Evolutionary conservation across 2,329 filamentous ascomycete species (phyloP).

Genomic region (Colletotrichum filicis): DNA sequence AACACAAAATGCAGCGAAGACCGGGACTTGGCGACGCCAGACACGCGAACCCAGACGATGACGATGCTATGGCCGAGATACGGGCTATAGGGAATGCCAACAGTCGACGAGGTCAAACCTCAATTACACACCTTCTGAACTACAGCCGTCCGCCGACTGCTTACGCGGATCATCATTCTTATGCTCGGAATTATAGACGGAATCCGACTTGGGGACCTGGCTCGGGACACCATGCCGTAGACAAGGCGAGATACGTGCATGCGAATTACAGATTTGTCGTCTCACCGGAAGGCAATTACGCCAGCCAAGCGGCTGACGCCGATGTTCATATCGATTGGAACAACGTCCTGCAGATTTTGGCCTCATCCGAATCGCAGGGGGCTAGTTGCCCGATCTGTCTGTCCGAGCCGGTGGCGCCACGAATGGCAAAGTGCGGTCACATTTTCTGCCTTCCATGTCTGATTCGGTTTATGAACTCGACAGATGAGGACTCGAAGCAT

Average conservation of each 20-base stretch:
- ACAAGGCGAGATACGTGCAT: slow-evolving; percentile 92
- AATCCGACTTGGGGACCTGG: slow-evolving; percentile 86
- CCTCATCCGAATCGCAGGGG: slow-evolving; percentile 87
- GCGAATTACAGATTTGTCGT: slow-evolving; percentile 98
- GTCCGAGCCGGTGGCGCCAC: slow-evolving; percentile 89
- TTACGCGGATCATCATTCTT: slow-evolving; percentile 64
- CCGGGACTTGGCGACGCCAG: slow-evolving; percentile 59
- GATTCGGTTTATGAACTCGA: slow-evolving; percentile 94
- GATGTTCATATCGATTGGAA: slow-evolving; percentile 93
- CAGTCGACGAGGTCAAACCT: slow-evolving; percentile 91
- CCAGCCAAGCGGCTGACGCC: slow-evolving; percentile 83
- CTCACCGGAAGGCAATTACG: slow-evolving; percentile 82
- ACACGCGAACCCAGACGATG: slow-evolving; percentile 68
- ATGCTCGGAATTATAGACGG: slow-evolving; percentile 70
- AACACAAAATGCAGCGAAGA: slow-evolving; percentile 84
- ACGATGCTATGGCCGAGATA: slow-evolving; percentile 89
- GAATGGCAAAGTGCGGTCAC: slow-evolving; percentile 97
- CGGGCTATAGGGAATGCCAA: slow-evolving; percentile 66
- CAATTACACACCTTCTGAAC: slow-evolving; percentile 96
- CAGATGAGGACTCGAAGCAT: slow-evolving; percentile 74
- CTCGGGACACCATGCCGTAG: slow-evolving; percentile 88
- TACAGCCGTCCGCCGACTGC: slow-evolving; percentile 84
- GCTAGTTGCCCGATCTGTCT: slow-evolving; percentile 95
- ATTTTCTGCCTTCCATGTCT: slow-evolving; percentile 96
- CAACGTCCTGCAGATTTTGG: slow-evolving; percentile 89